Conservation (phyloP, 495 filamentous ascomycete species). For the Trichoderma reesei region DNA sequence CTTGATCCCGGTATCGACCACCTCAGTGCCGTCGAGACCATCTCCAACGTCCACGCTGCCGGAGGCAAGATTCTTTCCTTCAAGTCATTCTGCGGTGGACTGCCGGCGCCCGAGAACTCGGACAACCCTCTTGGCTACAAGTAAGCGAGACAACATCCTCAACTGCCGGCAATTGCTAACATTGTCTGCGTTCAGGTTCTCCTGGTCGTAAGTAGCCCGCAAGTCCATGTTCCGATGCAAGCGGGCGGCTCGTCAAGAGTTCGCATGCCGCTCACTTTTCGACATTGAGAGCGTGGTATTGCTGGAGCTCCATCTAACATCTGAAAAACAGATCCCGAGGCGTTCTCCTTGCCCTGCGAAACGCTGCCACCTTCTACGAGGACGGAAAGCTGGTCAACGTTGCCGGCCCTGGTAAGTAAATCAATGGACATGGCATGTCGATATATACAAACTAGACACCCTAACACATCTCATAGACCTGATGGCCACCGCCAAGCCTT, state of each 20-base stretch:
- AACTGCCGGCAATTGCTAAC: neutral
- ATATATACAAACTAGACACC: neutral
- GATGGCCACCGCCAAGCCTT: conserved; percentile 83
- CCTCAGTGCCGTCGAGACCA: conserved; percentile 76
- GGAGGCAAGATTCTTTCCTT: conserved; percentile 83
- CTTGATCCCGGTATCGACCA: conserved; percentile 57
- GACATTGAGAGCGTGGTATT: neutral
- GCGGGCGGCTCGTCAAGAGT: no score
- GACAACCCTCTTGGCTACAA: conserved; percentile 95
- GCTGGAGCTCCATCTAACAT: neutral
- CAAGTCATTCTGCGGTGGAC: conserved; percentile 79
- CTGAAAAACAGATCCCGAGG: conserved; percentile 46
- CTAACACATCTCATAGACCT: conserved; percentile 39
- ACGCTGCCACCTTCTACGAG: conserved; percentile 75
- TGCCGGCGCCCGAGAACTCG: conserved; percentile 56
- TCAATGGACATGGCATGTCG: neutral
- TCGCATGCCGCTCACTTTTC: no score
- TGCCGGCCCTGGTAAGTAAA: conserved; percentile 10
- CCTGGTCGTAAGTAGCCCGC: conserved; percentile 16
- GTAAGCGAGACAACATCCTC: conserved; percentile 9
- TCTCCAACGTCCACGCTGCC: conserved; percentile 67
- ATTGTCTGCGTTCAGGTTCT: conserved; percentile 44
- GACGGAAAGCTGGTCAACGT: conserved; percentile 63
- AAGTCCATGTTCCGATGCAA: neutral
- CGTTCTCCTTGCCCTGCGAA: conserved; percentile 76